Evolutionary conservation across 2,329 filamentous ascomycete genomes (phyloP).

Genomic region (Cladophialophora chaetospira): DNA sequence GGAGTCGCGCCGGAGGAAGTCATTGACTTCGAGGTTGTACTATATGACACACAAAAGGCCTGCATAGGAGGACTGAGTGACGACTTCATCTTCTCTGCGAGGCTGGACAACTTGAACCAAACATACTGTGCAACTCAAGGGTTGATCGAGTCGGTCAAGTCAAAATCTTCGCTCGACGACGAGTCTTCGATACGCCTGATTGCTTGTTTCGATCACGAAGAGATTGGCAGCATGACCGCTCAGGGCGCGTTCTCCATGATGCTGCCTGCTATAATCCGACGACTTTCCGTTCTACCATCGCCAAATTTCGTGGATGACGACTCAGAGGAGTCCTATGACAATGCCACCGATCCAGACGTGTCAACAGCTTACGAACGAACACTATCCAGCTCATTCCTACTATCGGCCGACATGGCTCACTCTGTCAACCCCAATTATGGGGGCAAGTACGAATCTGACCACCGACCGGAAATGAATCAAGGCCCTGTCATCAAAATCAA

Average conservation of each 20-base stretch:
- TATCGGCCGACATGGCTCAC: conserved; percentile 98
- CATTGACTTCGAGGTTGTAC: conserved; percentile 92
- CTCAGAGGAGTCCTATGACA: conserved; percentile 68
- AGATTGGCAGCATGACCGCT: conserved; percentile 88
- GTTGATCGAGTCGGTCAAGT: conserved; percentile 74
- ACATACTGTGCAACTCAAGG: conserved; percentile 89
- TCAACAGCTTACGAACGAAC: conserved; percentile 91
- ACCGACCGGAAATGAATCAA: conserved; percentile 93
- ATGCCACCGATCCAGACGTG: conserved; percentile 60
- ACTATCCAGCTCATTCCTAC: conserved; percentile 83
- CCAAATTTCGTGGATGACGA: conserved; percentile 52
- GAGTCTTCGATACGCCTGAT: conserved; percentile 87
- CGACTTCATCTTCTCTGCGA: conserved; percentile 94
- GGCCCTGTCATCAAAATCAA: conserved; percentile 98
- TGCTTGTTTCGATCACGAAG: conserved; percentile 95
- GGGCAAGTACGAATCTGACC: conserved; percentile 85
- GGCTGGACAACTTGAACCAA: conserved; percentile 94
- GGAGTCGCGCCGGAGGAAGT: conserved; percentile 71
- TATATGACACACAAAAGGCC: conserved; percentile 93
- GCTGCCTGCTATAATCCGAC: conserved; percentile 80
- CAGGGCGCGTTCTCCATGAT: conserved; percentile 94
- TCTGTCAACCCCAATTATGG: conserved; percentile 93
- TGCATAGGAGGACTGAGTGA: conserved; percentile 86
- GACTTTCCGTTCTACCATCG: conserved; percentile 77
- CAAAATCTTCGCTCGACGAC: conserved; percentile 65